Percentiles rank a stretch among this genome's conserved stretches.
phyloP scores from a whole-genome alignment of 2,329 filamentous ascomycete genomes.

The Biscogniauxia marginata region DNA sequence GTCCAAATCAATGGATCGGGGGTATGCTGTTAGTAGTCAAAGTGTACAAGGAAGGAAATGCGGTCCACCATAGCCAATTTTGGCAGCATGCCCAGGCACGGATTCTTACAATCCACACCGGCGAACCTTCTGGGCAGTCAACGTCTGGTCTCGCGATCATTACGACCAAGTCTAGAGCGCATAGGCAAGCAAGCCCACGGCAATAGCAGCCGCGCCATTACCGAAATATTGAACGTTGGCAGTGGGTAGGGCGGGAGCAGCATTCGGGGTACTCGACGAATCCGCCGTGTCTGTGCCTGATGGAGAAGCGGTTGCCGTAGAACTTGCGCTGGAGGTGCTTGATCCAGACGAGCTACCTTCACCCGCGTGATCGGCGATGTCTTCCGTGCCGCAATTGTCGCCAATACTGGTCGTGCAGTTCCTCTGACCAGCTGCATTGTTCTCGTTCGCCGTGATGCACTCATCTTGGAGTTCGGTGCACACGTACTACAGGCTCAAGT shows the following conservation, averaged over 20 bases:
- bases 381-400: constrained; percentile 46
- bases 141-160: not conserved
- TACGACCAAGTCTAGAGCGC: constrained; percentile 40
- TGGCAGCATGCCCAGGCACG: not conserved
- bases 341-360: constrained; percentile 27
- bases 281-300: constrained; percentile 20
- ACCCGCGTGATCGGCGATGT: constrained; percentile 36
- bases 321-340: constrained; percentile 30
- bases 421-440: constrained; percentile 42
- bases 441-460: constrained; percentile 45
- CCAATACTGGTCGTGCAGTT: constrained; percentile 49
- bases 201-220: constrained; percentile 48
- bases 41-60: constrained; percentile 22
- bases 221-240: constrained; percentile 34
- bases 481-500: constrained; percentile 42
- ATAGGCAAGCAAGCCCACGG: constrained; percentile 52
- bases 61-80: constrained; percentile 3
- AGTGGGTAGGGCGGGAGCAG: constrained; percentile 25
- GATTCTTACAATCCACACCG: constrained; percentile 1
- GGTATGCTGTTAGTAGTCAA: constrained; percentile 14
- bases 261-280: constrained; percentile 22
- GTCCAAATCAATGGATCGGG: constrained; percentile 10
- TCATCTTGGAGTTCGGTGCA: constrained; percentile 48
- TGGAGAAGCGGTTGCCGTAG: constrained; percentile 25
- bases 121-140: not conserved